phyloP scores from a whole-genome alignment of 2,329 filamentous ascomycete species.

The Talaromyces sp. region DNA sequence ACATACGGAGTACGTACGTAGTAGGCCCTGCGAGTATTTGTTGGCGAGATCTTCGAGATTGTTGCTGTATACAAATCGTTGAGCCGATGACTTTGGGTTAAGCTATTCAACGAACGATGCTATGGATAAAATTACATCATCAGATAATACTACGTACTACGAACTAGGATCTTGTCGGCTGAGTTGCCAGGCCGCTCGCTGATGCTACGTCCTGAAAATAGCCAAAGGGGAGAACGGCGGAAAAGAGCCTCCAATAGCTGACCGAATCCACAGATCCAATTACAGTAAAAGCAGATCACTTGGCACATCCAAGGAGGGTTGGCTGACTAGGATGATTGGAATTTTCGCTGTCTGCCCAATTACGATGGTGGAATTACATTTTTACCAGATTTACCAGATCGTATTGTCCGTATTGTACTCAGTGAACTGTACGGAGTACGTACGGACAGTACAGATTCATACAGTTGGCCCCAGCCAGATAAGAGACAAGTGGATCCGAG shows the following conservation, averaged over 20 bases:
- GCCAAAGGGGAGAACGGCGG: neutral
- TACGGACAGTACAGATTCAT: neutral
- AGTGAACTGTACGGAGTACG: neutral
- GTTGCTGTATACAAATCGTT: neutral
- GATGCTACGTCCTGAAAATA: neutral
- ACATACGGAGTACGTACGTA: neutral
- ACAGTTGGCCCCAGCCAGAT: constrained; percentile 5
- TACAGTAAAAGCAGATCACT: neutral
- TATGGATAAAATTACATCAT: neutral
- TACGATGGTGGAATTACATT: neutral
- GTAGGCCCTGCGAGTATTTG: neutral
- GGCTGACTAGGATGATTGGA: neutral
- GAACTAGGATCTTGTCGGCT: neutral
- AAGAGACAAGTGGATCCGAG: constrained; percentile 4
- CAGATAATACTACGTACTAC: neutral
- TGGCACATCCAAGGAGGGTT: neutral
- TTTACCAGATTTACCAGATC: neutral
- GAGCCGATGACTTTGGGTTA: neutral
- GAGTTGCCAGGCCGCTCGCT: constrained; percentile 1
- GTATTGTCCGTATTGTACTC: neutral
- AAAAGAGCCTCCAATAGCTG: neutral
- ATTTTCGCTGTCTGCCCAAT: neutral
- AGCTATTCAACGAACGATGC: neutral
- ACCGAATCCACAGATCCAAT: neutral
- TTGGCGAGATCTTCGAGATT: neutral